Evolutionary conservation across 768 basidiomycete genomes (phyloP).

Genomic region (Leccinum ochraceum): DNA sequence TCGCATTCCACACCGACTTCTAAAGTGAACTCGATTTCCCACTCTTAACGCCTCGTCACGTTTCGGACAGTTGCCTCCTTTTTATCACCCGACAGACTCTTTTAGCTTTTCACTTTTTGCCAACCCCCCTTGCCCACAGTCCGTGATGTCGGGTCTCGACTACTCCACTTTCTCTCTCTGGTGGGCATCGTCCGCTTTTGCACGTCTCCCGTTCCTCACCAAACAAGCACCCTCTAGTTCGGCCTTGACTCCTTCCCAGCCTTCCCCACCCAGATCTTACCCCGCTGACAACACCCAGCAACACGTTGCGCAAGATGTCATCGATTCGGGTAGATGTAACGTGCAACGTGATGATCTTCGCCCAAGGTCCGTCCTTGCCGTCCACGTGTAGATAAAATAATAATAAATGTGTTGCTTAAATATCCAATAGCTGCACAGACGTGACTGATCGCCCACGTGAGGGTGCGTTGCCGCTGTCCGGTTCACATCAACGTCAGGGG

Average conservation of each 20-base stretch:
- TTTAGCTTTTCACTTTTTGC: neutral
- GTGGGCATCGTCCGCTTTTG: slow-evolving; percentile 12
- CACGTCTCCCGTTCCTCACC: slow-evolving; percentile 2
- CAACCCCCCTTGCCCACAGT: neutral
- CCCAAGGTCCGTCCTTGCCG: slow-evolving; percentile 33
- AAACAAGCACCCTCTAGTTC: slow-evolving; percentile 14
- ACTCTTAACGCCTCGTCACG: slow-evolving; percentile 3
- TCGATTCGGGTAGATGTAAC: slow-evolving; percentile 27
- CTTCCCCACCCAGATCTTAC: slow-evolving; percentile 24
- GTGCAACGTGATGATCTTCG: slow-evolving; percentile 36
- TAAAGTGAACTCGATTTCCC: slow-evolving; percentile 23
- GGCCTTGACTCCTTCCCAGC: slow-evolving; percentile 32
- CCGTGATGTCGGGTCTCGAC: slow-evolving; percentile 26
- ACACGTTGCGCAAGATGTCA: slow-evolving; percentile 34
- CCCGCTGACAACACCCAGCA: slow-evolving; percentile 28
- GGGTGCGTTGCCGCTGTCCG: slow-evolving; percentile 15
- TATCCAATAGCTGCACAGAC: slow-evolving; percentile 22
- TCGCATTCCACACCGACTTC: slow-evolving; percentile 18
- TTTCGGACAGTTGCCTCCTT: slow-evolving; percentile 8
- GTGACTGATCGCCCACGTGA: slow-evolving; percentile 28
- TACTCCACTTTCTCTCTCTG: slow-evolving; percentile 31
- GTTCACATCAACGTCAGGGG: slow-evolving; percentile 25
- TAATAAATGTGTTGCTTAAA: slow-evolving; percentile 10
- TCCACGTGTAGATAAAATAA: slow-evolving; percentile 22
- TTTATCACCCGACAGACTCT: slow-evolving; percentile 10